Conservation (phyloP, 2,329 filamentous ascomycete genomes). For the Alternaria triticimaculans region DNA sequence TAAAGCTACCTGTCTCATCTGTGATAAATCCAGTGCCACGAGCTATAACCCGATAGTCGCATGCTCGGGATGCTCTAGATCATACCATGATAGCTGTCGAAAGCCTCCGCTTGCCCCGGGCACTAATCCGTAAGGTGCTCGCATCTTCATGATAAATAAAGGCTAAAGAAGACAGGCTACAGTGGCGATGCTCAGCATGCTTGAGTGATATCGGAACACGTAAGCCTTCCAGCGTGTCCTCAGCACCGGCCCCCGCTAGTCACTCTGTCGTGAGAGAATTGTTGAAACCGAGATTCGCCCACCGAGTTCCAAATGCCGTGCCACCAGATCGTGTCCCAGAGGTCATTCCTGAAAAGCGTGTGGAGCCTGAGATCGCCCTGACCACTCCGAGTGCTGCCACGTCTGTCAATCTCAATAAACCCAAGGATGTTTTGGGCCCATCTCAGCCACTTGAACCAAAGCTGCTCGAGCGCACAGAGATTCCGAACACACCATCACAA, state of each 20-base stretch:
- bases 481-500: constrained; percentile 26
- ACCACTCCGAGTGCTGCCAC: not conserved
- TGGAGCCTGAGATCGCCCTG: not conserved
- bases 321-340: not conserved
- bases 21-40: constrained; percentile 28
- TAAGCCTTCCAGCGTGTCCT: not conserved
- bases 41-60: constrained; percentile 36
- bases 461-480: constrained; percentile 7
- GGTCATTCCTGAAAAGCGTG: not conserved
- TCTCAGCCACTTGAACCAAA: not conserved
- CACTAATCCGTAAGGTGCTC: constrained; percentile 14
- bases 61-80: constrained; percentile 43
- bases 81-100: constrained; percentile 48
- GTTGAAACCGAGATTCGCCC: not conserved
- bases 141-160: not conserved
- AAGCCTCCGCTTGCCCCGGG: constrained; percentile 24
- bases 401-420: not conserved
- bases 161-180: constrained; percentile 15
- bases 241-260: not conserved
- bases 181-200: constrained; percentile 24
- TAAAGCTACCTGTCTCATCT: constrained; percentile 38
- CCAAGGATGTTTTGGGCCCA: not conserved
- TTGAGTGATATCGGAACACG: not conserved
- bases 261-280: constrained; percentile 5
- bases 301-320: not conserved